These are phyloP conservation scores for Canavalia ensiformis DNA, from an alignment of 306 rosid genomes.

Conservation along the genomic window DNA sequence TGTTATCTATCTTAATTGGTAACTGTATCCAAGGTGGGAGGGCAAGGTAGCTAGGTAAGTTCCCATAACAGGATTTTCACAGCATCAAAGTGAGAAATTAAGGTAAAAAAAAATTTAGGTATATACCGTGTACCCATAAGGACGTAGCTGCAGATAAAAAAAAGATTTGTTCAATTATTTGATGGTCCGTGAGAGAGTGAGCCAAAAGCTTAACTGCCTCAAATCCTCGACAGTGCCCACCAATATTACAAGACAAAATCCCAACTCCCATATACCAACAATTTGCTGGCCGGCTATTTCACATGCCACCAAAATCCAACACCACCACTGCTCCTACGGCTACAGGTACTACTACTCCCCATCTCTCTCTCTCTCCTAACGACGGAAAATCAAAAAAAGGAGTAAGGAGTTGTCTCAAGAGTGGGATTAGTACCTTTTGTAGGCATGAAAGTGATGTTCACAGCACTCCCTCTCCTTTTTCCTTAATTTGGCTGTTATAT, in stretches of 20 bases:
- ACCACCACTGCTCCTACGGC: conserved; percentile 32
- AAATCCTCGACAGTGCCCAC: conserved; percentile 40
- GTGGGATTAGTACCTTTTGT: conserved; percentile 50
- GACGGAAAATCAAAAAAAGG: conserved; percentile 18
- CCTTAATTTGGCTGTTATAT: conserved; percentile 18
- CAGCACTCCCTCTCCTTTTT: conserved; percentile 4
- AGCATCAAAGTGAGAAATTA: not conserved
- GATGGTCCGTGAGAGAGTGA: conserved; percentile 51
- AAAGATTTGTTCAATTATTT: conserved; percentile 49
- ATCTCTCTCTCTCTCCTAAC: conserved; percentile 23
- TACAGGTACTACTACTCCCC: conserved; percentile 24
- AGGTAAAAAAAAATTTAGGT: not conserved
- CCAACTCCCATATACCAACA: conserved; percentile 57
- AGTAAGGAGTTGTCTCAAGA: not conserved
- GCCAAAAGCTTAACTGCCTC: conserved; percentile 44
- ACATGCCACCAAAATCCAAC: conserved; percentile 61
- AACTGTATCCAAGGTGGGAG: not conserved
- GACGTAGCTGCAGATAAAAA: not conserved
- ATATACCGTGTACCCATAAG: not conserved
- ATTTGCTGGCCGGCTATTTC: conserved; percentile 61
- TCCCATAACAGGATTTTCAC: not conserved
- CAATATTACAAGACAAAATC: conserved; percentile 50
- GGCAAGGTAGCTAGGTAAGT: not conserved
- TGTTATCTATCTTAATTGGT: not conserved
- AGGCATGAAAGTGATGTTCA: conserved; percentile 50